Percentiles rank a stretch among this genome's conserved stretches.
Evolutionary conservation across 2,329 filamentous ascomycete species (phyloP).

Genomic region (Trichoderma lentiforme): DNA sequence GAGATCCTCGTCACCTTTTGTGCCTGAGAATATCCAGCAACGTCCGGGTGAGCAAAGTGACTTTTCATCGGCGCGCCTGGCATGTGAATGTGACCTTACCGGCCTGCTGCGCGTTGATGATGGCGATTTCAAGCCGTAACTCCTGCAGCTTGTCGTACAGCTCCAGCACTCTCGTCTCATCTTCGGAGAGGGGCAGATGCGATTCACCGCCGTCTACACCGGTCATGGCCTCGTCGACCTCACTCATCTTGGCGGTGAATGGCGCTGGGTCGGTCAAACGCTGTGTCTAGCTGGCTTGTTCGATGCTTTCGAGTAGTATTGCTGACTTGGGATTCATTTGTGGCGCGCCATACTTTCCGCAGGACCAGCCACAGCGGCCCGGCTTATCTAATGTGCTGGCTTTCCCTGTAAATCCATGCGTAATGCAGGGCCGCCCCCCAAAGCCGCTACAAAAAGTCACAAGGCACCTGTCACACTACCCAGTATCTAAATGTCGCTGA

Average conservation of each 20-base stretch:
- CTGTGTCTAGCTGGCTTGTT: neutral
- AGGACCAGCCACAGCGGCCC: neutral
- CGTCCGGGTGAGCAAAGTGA: neutral
- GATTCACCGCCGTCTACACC: conserved; percentile 33
- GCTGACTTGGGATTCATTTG: neutral
- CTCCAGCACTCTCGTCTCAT: conserved; percentile 63
- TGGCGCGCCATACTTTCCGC: neutral
- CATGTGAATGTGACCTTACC: conserved; percentile 28
- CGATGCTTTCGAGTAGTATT: neutral
- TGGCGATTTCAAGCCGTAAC: conserved; percentile 67
- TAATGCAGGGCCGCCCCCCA: neutral
- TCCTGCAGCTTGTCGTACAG: conserved; percentile 71
- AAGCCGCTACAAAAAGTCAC: conserved; percentile 27
- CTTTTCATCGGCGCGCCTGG: neutral
- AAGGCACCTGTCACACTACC: conserved; percentile 33
- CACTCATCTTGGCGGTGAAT: conserved; percentile 26
- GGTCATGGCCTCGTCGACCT: conserved; percentile 29
- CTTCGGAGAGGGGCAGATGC: conserved; percentile 56
- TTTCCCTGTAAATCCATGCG: neutral
- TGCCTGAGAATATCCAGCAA: neutral
- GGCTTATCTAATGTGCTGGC: conserved; percentile 4
- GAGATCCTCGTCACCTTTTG: conserved; percentile 46
- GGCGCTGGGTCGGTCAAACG: neutral
- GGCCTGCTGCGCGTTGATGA: conserved; percentile 52
- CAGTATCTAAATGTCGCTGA: neutral